Evolutionary conservation across 306 rosid species (phyloP).

Genomic region (Cercis canadensis): DNA sequence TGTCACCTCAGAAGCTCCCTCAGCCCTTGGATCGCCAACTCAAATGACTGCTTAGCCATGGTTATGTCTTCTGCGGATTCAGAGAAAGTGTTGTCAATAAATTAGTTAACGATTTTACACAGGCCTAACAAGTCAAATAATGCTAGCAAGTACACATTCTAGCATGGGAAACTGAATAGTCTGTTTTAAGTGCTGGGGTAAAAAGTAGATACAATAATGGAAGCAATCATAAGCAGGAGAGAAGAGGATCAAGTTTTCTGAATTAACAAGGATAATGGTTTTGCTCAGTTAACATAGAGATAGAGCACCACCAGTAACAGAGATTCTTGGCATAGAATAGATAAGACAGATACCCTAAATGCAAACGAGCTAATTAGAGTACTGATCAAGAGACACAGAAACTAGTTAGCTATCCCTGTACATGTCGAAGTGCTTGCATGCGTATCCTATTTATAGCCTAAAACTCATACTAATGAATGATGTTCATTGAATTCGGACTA

Average conservation of each 20-base stretch:
- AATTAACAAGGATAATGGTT: too few species aligned
- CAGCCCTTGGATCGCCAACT: conserved; percentile 51
- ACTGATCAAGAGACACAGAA: not conserved
- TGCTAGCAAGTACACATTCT: too few species aligned
- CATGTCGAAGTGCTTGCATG: conserved; percentile 12
- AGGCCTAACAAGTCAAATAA: too few species aligned
- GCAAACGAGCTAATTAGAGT: not conserved
- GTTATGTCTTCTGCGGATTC: conserved; percentile 38
- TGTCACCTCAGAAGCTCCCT: conserved; percentile 55
- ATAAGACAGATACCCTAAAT: not conserved
- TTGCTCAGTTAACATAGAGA: too few species aligned
- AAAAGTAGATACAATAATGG: too few species aligned
- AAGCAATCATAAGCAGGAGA: too few species aligned
- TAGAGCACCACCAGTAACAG: too few species aligned
- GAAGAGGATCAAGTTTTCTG: too few species aligned
- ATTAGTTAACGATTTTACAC: too few species aligned
- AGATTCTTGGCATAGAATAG: too few species aligned
- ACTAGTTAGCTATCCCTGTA: not conserved
- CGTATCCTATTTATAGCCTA: conserved; percentile 35
- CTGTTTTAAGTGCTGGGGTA: too few species aligned
- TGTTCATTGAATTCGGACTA: not conserved
- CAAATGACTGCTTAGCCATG: conserved; percentile 51
- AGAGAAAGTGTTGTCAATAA: conserved; percentile 12
- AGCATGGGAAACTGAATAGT: too few species aligned
- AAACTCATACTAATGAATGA: not conserved